Base-by-base conservation (phyloP, 2,329 filamentous ascomycete species). In the Cucurbitaria berberidis region DNA sequence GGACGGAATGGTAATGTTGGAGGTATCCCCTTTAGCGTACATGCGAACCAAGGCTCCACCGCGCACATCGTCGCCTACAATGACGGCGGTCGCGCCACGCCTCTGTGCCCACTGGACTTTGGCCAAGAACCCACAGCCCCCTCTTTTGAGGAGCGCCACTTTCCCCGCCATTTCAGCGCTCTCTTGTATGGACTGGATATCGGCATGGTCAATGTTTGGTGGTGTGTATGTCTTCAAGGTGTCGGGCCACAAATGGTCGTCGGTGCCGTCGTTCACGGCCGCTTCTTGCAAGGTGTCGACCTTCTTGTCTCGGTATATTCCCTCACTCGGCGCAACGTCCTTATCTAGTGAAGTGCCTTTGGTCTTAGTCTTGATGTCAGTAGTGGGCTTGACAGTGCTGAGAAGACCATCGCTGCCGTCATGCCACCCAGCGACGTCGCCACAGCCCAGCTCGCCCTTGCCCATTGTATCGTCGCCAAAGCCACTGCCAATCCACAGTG, bases 101-200 rank as follows among this genome's bases (percentile, higher is more conserved):
- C 92, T 85, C 74, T 99, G 95, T 11, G 90, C 91, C 95, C 95
- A 99, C 79, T 96, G 93, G 59, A 95, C 91, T 76, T 99, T 99
- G 72, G 98, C 93, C 55, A 97, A 77, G 73, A 99, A 99, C 5
- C 95, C 95, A 74, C 95, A 99, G 7, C 93, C 95, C 52, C 95
- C 95, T 49, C 95, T 87, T 74, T 91, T 96, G 51, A 99, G 81
- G 46, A 99, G 80, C 2, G 96, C 95, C 42, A 99, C 86, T 76
- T 96, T 98, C 62, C 95, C 95, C 27, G 88, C 83, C 59, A 99
- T 98, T 73, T 98, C 93, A 19, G 93, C 92, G 47, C 87, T 87
- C 76, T 97, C 91, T 75, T 97, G 92, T 55, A 96, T 81, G 1
- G 89, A 93, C 73, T 96, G 91, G 57, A 96, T 96, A 74, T 97